Evolutionary conservation across 768 basidiomycete genomes (phyloP), one percentile per base, ranked within the genome.

Genomic region (Mycena pura): DNA sequence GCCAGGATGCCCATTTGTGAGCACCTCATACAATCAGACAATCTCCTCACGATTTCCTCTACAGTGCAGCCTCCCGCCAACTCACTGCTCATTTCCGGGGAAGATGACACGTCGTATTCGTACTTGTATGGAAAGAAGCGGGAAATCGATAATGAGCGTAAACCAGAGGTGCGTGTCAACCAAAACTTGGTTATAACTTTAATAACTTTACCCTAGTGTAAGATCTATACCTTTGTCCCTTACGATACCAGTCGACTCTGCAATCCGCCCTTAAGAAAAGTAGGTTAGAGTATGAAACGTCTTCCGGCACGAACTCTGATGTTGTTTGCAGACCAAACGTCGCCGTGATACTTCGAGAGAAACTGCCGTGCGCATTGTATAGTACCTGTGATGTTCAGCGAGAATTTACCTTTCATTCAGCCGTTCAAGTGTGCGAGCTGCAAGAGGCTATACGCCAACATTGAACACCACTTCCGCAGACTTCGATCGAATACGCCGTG

Each of bases 151-250:
- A n/a, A n/a, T n/a, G n/a, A n/a, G n/a, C n/a, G n/a, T n/a, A n/a
- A n/a, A 63, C 25, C 45, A 55, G 22, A 51, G 49, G 19, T 59
- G 53, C 49, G 45, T 43, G 25, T 25, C 22, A 17, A n/a, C n/a
- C 47, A 27, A 2, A n/a, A 39, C 29, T 14, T 29, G 10, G 49
- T 58, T 32, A 24, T 22, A 43, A 24, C 21, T 24, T n/a, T 43
- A 43, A 43, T 8, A 24, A 21, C 11, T 43, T 19, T 22, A 10
- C 21, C 25, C 9, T 6, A 43, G 41, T 43, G 8, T 9, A 19
- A 43, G 21, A 34, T 34, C n/a, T n/a, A n/a, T 21, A 49, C 1
- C 13, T 49, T 34, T 34, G 47, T 49, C 7, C 10, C 8, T 6
- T 49, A 49, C 32, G 47, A 49, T 15, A 24, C 17, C n/a, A 36